Percentiles rank a stretch among this genome's conserved stretches.
phyloP scores from a whole-genome alignment of 495 filamentous ascomycete genomes.

The Hypoxylon cercidicola region DNA sequence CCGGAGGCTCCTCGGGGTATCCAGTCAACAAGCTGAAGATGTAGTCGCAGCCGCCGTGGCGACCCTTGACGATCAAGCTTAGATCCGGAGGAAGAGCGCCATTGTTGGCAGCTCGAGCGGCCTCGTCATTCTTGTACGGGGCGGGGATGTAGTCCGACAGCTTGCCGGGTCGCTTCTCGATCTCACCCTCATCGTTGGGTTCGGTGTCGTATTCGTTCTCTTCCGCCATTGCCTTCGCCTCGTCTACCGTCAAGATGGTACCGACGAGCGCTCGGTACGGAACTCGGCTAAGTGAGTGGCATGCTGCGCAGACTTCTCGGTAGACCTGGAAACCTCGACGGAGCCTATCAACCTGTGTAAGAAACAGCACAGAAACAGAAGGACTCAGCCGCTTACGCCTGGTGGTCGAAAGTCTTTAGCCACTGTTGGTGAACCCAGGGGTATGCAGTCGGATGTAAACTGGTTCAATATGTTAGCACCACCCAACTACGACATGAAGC shows the following conservation, averaged over 20 bases:
- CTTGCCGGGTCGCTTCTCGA: conserved; percentile 98
- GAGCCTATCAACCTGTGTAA: conserved; percentile 68
- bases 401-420: conserved; percentile 95
- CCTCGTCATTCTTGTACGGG: conserved; percentile 99
- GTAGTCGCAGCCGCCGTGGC: conserved; percentile 98
- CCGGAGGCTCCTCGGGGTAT: conserved; percentile 95
- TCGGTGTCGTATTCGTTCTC: conserved; percentile 99
- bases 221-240: conserved; percentile 95
- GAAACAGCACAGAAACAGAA: conserved; percentile 9
- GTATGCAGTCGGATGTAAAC: conserved; percentile 89
- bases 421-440: conserved; percentile 94
- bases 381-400: conserved; percentile 72
- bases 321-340: conserved; percentile 99
- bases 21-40: conserved; percentile 97
- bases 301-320: conserved; percentile 96
- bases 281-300: conserved; percentile 94
- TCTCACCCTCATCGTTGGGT: conserved; percentile 97
- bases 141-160: conserved; percentile 94
- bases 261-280: conserved; percentile 95
- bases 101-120: conserved; percentile 96
- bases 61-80: conserved; percentile 95
- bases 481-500: conserved; percentile 22
- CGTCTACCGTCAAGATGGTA: conserved; percentile 91
- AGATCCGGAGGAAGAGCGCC: conserved; percentile 98
- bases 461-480: conserved; percentile 53